Base-by-base conservation (phyloP, 257 asterid genomes). In the Buddleja alternifolia region DNA sequence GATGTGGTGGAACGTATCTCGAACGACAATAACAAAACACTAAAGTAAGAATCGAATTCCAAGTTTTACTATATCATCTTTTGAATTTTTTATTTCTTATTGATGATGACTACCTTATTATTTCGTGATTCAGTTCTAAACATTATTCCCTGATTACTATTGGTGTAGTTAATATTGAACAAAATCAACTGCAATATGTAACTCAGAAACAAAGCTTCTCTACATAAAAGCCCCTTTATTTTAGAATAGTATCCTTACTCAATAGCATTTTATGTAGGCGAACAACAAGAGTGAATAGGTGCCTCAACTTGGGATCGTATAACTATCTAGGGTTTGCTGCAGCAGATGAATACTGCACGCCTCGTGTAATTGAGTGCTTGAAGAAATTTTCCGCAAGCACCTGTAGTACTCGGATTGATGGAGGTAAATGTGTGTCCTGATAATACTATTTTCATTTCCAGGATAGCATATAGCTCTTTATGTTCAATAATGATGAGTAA, bases 251-350 rank as follows among this genome's bases (percentile, higher is more conserved):
- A 2, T 67, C 29, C 70, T 74, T 45, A 77, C 46, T 34, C 23
- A 24, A 65, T 25, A 50, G 44, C 20, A 66, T 71, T 21, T 72
- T 56, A 52, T 78, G 87, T 73, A 94, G 99, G 92, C 89, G 97
- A 67, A 91, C 97, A 29, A 72, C 82, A 44, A 82, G 67, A 47
- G 83, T 80, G 48, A 83, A 61, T 36, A 84, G 93, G 75, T 94
- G 99, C 83, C 96, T 94, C 76, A 94, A 94, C 85, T 75, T 94
- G 76, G 99, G 97, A 67, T 94, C 99, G 37, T 94, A 94, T 78
- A 94, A 94, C 78, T 94, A 94, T 81, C 90, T 94, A 51, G 99
- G 99, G 66, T 94, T 94, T 78, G 99, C 99, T 34, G 96, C 99
- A 41, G 85, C 99, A 11, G 99, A 94, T 81, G 98, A 94, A 69